Evolutionary conservation across 2,329 filamentous ascomycete genomes (phyloP), one percentile per base, ranked within the genome.

Genomic region (Cladorrhinum sp.): DNA sequence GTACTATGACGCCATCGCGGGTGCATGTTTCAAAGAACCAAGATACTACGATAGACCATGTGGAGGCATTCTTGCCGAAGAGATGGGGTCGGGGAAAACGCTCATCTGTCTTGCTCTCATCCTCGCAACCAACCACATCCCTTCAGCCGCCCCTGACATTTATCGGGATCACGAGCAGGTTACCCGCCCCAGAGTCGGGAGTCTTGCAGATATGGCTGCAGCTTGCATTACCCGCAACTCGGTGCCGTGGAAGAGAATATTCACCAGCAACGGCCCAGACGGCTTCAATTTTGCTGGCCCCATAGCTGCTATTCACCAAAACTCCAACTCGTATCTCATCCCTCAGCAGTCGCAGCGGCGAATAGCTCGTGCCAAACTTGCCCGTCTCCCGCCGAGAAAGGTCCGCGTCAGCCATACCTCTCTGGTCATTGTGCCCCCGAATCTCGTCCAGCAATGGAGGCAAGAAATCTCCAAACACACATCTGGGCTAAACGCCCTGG

Each of bases 81-180:
- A 90, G 65, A 93, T 93, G 90, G 89, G 88, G 5, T 77, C 83
- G 0, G 93, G 94, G 0, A 98, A 97, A 76, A 97, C 94, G 0
- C 75, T 97, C 24, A 96, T 97, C 10, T 94, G 90, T 65, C 76
- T 98, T 18, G 81, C 88, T 6, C 76, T 92, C 1, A 86, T 97
- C 42, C 78, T 96, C 24, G 87, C 91, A 2, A 96, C 91, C 0
- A 86, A 84, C 67, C 79, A 86, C 30, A 83, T 93, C 63, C 82
- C 86, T 10, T 84, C 91, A 4, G 75, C 80, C 18, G 82, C 89
- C 2, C 88, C 93, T 1, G 80, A 86, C 2, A 72, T 87, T 57
- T 84, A 88, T 69, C 76, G 81, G 62, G 65, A 72, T 61, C 64
- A 73, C 60, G 69, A 79, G 55, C 66, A 75, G 46, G 77, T 70